Evolutionary conservation across 495 filamentous ascomycete genomes (phyloP).

Genomic region (Venustampulla echinocandica): DNA sequence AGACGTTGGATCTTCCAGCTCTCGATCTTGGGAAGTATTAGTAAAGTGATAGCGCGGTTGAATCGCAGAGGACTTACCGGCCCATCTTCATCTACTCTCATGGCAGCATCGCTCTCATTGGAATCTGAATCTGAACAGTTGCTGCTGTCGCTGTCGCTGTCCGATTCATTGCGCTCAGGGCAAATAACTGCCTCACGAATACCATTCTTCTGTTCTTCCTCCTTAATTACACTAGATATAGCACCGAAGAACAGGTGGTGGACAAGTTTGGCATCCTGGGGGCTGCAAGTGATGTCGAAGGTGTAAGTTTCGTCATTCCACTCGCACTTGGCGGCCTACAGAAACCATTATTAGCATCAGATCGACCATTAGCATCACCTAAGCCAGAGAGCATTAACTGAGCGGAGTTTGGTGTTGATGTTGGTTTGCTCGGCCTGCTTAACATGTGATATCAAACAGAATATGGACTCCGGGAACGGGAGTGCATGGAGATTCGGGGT

Average conservation of each 20-base stretch:
- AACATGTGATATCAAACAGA: no score
- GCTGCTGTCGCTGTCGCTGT: not conserved
- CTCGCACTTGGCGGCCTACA: slow-evolving; percentile 21
- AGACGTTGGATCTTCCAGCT: slow-evolving; percentile 13
- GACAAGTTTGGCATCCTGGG: slow-evolving; percentile 20
- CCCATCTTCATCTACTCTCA: not conserved
- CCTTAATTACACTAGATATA: not conserved
- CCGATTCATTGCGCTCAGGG: no score
- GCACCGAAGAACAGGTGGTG: not conserved
- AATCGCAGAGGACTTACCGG: slow-evolving; percentile 1
- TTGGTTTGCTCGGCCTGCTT: no score
- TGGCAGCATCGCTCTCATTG: not conserved
- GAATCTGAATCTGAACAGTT: no score
- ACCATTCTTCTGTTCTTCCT: slow-evolving; percentile 5
- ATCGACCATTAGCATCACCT: slow-evolving; percentile 3
- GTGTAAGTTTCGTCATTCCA: slow-evolving; percentile 24
- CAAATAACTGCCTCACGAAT: no score
- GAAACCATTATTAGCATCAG: slow-evolving; percentile 2
- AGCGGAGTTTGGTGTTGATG: no score
- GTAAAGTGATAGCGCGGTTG: not conserved
- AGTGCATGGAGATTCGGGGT: not conserved
- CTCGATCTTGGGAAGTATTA: slow-evolving; percentile 6
- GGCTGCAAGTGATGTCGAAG: slow-evolving; percentile 27
- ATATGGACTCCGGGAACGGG: not conserved
- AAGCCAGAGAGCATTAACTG: not conserved